Conservation (phyloP, 495 filamentous ascomycete species). For the Penicillium canescens region DNA sequence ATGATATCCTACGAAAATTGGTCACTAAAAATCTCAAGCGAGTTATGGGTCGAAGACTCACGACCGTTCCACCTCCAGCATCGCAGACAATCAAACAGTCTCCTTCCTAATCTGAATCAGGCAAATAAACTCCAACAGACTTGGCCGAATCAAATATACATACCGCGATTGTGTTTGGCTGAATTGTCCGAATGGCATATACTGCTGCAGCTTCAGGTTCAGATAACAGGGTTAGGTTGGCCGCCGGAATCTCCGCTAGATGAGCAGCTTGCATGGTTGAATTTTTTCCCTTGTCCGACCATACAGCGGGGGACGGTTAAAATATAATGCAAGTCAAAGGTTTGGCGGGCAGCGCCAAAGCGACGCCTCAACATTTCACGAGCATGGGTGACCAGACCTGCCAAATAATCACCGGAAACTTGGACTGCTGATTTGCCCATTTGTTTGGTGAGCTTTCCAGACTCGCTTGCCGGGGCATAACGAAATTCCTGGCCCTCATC, state of each 20-base stretch:
- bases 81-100: slow-evolving; percentile 56
- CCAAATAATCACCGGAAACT: slow-evolving; percentile 43
- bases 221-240: slow-evolving; percentile 49
- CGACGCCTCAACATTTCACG: slow-evolving; percentile 26
- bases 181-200: slow-evolving; percentile 42
- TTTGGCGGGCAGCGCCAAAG: slow-evolving; percentile 20
- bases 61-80: slow-evolving; percentile 62
- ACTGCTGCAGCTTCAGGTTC: slow-evolving; percentile 65
- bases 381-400: slow-evolving; percentile 38
- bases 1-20: slow-evolving; percentile 46
- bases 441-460: slow-evolving; percentile 12
- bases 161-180: slow-evolving; percentile 26
- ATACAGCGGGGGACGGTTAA: slow-evolving; percentile 59
- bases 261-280: slow-evolving; percentile 44
- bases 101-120: slow-evolving; percentile 25
- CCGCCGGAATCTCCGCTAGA: slow-evolving; percentile 44
- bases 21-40: background rate
- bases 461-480: slow-evolving; percentile 16
- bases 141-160: background rate
- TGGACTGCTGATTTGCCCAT: slow-evolving; percentile 33
- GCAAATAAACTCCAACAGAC: no score
- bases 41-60: slow-evolving; percentile 20
- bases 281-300: slow-evolving; percentile 53
- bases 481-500: slow-evolving; percentile 23
- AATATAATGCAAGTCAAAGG: slow-evolving; percentile 33